A percentile compares a stretch with the other conserved stretches of the same genome.
These are phyloP conservation scores for Fusarium scirpi DNA, from an alignment of 2,329 filamentous ascomycete genomes.

Conservation along the genomic window DNA sequence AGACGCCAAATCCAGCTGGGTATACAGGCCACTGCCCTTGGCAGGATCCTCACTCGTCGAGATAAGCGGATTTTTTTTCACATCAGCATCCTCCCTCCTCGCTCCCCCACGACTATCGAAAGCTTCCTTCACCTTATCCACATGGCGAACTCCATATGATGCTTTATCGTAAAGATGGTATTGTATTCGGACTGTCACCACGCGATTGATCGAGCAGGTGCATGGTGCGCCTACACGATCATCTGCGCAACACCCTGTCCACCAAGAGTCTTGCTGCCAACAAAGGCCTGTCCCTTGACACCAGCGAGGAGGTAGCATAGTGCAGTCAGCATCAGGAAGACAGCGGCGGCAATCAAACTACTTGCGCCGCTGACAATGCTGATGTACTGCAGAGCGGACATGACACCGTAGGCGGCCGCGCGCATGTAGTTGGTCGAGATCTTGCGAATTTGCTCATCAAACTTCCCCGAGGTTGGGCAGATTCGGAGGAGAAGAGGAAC, in stretches of 20 bases:
- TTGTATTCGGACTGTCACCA: conserved; percentile 5
- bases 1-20: conserved; percentile 49
- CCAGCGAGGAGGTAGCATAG: conserved; percentile 85
- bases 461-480: conserved; percentile 91
- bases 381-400: conserved; percentile 87
- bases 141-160: background rate
- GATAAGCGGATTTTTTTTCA: conserved; percentile 33
- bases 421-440: conserved; percentile 98
- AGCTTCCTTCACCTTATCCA: background rate
- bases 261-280: conserved; percentile 95
- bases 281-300: conserved; percentile 85
- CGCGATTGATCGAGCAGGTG: background rate
- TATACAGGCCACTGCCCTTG: conserved; percentile 46
- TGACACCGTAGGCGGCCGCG: conserved; percentile 83
- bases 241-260: conserved; percentile 95
- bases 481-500: conserved; percentile 96
- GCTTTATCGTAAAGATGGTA: background rate
- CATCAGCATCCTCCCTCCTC: conserved; percentile 6
- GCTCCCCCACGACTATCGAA: background rate
- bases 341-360: conserved; percentile 86
- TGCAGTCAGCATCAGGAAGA: conserved; percentile 81
- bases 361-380: conserved; percentile 74
- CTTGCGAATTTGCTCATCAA: conserved; percentile 89
- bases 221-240: conserved; percentile 77
- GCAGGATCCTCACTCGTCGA: conserved; percentile 43